A percentile compares a stretch with the other conserved stretches of the same genome.
Conservation (phyloP, 805 yeast species). For the Saccharomycopsis oosterbeekiorum region DNA sequence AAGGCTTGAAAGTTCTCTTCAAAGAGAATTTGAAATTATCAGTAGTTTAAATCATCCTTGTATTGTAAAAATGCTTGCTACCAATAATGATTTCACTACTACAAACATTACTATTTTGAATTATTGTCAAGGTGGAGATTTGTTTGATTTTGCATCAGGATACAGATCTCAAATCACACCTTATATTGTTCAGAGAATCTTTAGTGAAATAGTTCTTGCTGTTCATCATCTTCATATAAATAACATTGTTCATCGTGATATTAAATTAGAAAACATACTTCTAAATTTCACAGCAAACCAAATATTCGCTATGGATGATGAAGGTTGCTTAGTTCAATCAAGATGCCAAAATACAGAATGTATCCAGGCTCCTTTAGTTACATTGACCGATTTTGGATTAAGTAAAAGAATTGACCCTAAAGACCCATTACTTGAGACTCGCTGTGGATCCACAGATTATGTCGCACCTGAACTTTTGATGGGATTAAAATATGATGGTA, state of each 20-base stretch:
- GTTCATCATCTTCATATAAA: constrained; percentile 61
- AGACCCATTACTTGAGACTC: constrained; percentile 60
- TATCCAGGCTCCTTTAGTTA: constrained; percentile 33
- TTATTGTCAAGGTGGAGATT: constrained; percentile 77
- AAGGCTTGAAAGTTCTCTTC: constrained; percentile 49
- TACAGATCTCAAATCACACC: constrained; percentile 36
- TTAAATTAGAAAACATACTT: constrained; percentile 78
- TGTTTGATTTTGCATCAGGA: constrained; percentile 51
- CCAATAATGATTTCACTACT: constrained; percentile 23
- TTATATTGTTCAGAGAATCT: constrained; percentile 46
- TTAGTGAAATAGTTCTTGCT: constrained; percentile 62
- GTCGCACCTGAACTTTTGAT: constrained; percentile 89
- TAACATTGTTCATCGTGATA: constrained; percentile 78
- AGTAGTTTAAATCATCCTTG: constrained; percentile 54
- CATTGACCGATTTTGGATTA: constrained; percentile 82
- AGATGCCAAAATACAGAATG: neutral
- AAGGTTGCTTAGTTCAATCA: neutral
- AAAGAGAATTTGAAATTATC: constrained; percentile 68
- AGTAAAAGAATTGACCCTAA: constrained; percentile 56
- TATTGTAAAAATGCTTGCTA: constrained; percentile 51
- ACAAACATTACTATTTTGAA: constrained; percentile 37
- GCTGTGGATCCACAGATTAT: constrained; percentile 96
- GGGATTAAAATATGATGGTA: constrained; percentile 88
- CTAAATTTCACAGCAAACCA: constrained; percentile 24
- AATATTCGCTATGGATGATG: neutral